These are phyloP conservation scores for Beta lomatogona DNA, from an alignment of 179 eudicot genomes.

Conservation along the genomic window DNA sequence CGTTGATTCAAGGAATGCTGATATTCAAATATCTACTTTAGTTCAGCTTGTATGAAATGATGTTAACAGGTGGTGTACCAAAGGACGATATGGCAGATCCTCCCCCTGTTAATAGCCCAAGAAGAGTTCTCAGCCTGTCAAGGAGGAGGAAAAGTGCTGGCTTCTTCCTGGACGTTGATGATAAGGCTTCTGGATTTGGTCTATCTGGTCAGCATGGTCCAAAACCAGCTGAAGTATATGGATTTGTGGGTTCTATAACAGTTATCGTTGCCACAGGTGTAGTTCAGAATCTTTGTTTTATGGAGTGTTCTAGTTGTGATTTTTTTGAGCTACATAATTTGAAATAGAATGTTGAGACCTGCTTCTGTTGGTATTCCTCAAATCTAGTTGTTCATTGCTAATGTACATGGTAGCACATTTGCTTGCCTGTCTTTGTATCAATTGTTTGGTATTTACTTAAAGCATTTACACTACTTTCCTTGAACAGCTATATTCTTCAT, in stretches of 20 bases:
- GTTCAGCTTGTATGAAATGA: background rate
- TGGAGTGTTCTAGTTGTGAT: background rate
- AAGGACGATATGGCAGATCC: constrained; percentile 50
- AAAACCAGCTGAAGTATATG: constrained; percentile 86
- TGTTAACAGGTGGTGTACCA: constrained; percentile 5
- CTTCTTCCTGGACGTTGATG: constrained; percentile 44
- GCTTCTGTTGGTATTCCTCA: background rate
- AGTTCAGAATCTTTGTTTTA: background rate
- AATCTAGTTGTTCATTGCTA: background rate
- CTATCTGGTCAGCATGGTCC: constrained; percentile 83
- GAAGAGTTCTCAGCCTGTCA: constrained; percentile 79
- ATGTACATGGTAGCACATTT: too few species aligned
- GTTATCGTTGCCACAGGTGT: constrained; percentile 81
- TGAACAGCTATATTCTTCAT: constrained; percentile 68
- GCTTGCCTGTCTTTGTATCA: background rate
- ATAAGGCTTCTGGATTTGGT: constrained; percentile 57
- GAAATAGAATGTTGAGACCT: background rate
- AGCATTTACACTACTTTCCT: constrained; percentile 19
- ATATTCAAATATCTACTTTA: background rate
- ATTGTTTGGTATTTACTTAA: background rate
- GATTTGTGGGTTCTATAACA: constrained; percentile 88
- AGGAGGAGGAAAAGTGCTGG: constrained; percentile 57
- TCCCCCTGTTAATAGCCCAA: constrained; percentile 72
- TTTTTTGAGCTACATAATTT: constrained; percentile 4
- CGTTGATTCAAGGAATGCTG: background rate